Percentiles rank a stretch among this genome's conserved stretches.
phyloP scores from a whole-genome alignment of 1,139 yeast genomes.

The Chernovozyma aurita region DNA sequence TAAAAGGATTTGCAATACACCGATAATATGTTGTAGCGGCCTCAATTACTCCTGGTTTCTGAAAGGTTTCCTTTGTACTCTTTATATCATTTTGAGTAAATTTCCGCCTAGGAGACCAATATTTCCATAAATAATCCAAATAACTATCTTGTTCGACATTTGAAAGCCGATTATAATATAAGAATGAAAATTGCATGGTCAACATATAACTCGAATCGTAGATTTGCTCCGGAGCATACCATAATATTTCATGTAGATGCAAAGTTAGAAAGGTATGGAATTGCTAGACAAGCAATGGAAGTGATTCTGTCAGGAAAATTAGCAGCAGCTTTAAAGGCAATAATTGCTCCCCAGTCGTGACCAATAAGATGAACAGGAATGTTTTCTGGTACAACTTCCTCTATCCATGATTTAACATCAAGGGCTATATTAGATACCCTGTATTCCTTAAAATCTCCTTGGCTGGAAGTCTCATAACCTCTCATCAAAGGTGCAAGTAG shows the following conservation, averaged over 20 bases:
- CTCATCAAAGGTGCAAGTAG: constrained; percentile 36
- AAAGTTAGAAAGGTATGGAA: constrained; percentile 34
- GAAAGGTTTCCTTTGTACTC: constrained; percentile 24
- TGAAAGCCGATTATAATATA: constrained; percentile 21
- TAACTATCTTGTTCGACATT: constrained; percentile 20
- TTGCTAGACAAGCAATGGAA: constrained; percentile 36
- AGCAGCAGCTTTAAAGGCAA: constrained; percentile 32
- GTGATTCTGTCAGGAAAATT: constrained; percentile 33
- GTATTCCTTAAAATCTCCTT: constrained; percentile 24
- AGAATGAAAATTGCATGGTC: constrained; percentile 32
- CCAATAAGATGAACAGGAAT: constrained; percentile 40
- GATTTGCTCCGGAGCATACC: constrained; percentile 32
- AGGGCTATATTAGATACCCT: constrained; percentile 27
- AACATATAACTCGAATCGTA: constrained; percentile 36
- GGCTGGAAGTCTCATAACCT: constrained; percentile 38
- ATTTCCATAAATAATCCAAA: constrained; percentile 32
- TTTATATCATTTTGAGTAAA: constrained; percentile 24
- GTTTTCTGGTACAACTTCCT: constrained; percentile 14
- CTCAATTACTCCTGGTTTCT: constrained; percentile 26
- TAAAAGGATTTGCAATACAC: constrained; percentile 24
- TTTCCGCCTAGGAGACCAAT: constrained; percentile 42
- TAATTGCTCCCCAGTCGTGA: constrained; percentile 47
- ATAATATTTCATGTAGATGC: constrained; percentile 22
- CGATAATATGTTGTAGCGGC: constrained; percentile 42
- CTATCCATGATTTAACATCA: constrained; percentile 35